Conservation (phyloP, 495 filamentous ascomycete genomes). For the Hypoxylon rickii region DNA sequence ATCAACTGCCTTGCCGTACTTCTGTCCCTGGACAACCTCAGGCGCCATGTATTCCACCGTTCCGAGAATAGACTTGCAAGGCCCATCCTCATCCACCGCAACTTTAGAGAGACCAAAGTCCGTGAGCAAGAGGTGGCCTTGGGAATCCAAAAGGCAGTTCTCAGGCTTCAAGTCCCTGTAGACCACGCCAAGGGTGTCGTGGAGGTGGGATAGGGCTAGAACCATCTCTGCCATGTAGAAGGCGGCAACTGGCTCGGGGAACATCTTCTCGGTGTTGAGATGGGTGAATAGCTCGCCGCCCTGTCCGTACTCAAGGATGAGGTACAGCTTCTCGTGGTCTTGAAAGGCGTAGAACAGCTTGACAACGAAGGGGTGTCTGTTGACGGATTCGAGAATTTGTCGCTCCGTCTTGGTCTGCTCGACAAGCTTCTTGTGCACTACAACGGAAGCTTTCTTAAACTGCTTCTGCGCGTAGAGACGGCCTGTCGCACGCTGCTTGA, state of each 20-base stretch:
- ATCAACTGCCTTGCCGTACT: conserved; percentile 92
- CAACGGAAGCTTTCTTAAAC: conserved; percentile 92
- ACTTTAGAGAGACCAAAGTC: conserved; percentile 98
- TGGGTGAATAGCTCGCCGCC: conserved; percentile 94
- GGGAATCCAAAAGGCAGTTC: conserved; percentile 89
- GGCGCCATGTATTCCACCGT: conserved; percentile 99
- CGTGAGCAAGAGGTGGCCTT: conserved; percentile 91
- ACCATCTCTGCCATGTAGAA: conserved; percentile 99
- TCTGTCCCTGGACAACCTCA: conserved; percentile 81
- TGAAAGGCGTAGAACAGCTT: conserved; percentile 98
- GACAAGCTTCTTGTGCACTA: conserved; percentile 88
- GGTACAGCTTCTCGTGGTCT: conserved; percentile 95
- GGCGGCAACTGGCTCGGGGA: conserved; percentile 80
- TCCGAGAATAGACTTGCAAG: conserved; percentile 85
- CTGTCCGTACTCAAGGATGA: conserved; percentile 98
- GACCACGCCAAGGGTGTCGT: conserved; percentile 87
- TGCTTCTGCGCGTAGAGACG: conserved; percentile 97
- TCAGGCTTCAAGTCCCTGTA: conserved; percentile 98
- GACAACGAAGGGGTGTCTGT: conserved; percentile 93
- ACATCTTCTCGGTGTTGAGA: conserved; percentile 88
- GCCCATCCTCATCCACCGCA: conserved; percentile 73
- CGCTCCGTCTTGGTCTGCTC: conserved; percentile 98
- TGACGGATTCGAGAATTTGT: conserved; percentile 90
- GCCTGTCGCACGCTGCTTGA: conserved; percentile 84
- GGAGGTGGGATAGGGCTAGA: conserved; percentile 89